Evolutionary conservation across 1,284 basidiomycete genomes (phyloP).

Genomic region (Waitea zeae): DNA sequence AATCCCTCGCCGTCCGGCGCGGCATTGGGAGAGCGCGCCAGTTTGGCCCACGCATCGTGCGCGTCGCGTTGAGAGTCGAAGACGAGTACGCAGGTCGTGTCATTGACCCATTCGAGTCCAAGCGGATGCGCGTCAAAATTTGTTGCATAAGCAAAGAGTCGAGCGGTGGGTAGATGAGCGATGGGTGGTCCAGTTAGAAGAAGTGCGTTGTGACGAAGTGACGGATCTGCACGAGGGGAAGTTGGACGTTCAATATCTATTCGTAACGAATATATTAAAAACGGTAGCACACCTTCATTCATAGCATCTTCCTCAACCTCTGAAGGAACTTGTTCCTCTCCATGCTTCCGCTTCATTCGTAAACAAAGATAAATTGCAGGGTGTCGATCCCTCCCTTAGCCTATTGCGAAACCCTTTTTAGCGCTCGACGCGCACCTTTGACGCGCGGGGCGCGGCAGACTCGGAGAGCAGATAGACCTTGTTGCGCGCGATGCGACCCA

Average conservation of each 20-base stretch:
- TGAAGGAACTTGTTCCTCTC: too few relatives aligned
- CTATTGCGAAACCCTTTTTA: too few relatives aligned
- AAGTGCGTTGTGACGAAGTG: conserved; percentile 46
- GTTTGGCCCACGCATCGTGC: conserved; percentile 25
- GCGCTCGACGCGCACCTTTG: conserved; percentile 61
- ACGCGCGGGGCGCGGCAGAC: conserved; percentile 27
- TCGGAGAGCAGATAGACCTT: conserved; percentile 60
- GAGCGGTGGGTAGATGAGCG: conserved; percentile 45
- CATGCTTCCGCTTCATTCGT: too few relatives aligned
- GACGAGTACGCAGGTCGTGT: conserved; percentile 60
- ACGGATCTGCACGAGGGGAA: conserved; percentile 15
- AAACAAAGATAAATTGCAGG: too few relatives aligned
- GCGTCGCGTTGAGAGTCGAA: conserved; percentile 39
- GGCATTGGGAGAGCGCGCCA: conserved; percentile 32
- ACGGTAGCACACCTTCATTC: conserved; percentile 19
- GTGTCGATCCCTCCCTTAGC: too few relatives aligned
- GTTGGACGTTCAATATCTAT: too few relatives aligned
- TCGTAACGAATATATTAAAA: conserved; percentile 1
- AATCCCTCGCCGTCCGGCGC: conserved; percentile 36
- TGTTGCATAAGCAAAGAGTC: conserved; percentile 60
- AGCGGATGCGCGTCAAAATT: conserved; percentile 54
- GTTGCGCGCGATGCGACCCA: conserved; percentile 43
- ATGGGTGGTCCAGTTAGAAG: conserved; percentile 54
- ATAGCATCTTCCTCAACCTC: conserved; percentile 23
- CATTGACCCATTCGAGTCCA: conserved; percentile 64